phyloP scores from a whole-genome alignment of 805 yeast genomes.

The Diddensiella caesifluorescens region DNA sequence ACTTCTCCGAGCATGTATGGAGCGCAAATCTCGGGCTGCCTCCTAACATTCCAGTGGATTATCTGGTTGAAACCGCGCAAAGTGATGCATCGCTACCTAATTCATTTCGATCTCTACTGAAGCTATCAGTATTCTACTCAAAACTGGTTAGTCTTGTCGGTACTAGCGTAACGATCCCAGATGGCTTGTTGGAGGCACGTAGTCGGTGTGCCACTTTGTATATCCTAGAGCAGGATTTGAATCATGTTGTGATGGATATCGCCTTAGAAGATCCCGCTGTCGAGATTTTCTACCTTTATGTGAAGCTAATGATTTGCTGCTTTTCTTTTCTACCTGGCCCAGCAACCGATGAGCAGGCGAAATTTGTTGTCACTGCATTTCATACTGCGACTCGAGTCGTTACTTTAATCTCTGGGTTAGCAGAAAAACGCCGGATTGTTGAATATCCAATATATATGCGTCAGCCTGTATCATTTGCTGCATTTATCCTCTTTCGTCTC shows the following conservation, averaged over 20 bases:
- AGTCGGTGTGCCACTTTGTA: conserved; percentile 75
- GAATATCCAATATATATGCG: conserved; percentile 84
- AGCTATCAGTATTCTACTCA: conserved; percentile 75
- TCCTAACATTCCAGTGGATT: conserved; percentile 79
- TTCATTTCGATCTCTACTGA: conserved; percentile 63
- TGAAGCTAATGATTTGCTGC: conserved; percentile 74
- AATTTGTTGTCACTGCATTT: conserved; percentile 77
- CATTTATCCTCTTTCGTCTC: conserved; percentile 69
- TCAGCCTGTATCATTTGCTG: conserved; percentile 75
- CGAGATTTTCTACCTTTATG: conserved; percentile 73
- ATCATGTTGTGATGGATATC: conserved; percentile 59
- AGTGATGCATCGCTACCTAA: conserved; percentile 60
- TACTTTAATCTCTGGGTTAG: conserved; percentile 66
- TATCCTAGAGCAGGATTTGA: conserved; percentile 74
- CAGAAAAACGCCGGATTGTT: conserved; percentile 63
- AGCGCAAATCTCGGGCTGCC: conserved; percentile 84
- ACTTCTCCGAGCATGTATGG: conserved; percentile 87
- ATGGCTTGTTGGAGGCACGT: conserved; percentile 80
- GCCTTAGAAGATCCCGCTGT: conserved; percentile 55
- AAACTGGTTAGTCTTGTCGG: conserved; percentile 84
- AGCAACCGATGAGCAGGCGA: conserved; percentile 70
- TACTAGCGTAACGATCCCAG: conserved; percentile 74
- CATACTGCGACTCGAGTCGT: conserved; percentile 74
- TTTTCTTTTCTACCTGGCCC: conserved; percentile 80
- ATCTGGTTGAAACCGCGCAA: conserved; percentile 71